A percentile compares a stretch with the other conserved stretches of the same genome.
Evolutionary conservation across 306 rosid species (phyloP).

Genomic region (Cyclanthera cordifolia): DNA sequence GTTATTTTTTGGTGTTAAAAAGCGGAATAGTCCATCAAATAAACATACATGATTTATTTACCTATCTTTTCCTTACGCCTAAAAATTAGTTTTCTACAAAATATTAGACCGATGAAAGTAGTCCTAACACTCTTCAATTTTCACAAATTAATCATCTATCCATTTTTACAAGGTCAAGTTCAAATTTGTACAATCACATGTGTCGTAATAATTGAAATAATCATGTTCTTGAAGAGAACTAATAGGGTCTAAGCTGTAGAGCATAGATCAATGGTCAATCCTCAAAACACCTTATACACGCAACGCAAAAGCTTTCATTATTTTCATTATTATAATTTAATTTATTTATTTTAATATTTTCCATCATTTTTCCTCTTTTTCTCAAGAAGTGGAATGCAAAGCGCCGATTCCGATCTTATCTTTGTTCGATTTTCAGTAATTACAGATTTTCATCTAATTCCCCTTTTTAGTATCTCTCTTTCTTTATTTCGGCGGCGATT

Average conservation of each 20-base stretch:
- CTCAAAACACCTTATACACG: neutral
- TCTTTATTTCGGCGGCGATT: neutral
- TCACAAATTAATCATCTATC: too few species aligned
- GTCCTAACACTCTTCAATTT: too few species aligned
- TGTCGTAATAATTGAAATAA: neutral
- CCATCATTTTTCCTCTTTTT: neutral
- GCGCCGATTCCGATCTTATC: slow-evolving; percentile 14
- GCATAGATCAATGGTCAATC: neutral
- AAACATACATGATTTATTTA: too few species aligned
- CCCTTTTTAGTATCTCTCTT: neutral
- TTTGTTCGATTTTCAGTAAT: neutral
- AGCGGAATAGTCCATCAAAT: too few species aligned
- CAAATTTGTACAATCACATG: too few species aligned
- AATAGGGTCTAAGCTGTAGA: neutral
- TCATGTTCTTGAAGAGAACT: neutral
- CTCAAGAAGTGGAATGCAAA: neutral
- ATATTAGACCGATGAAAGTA: too few species aligned
- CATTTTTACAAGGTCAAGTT: too few species aligned
- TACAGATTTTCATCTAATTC: neutral
- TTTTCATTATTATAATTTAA: neutral
- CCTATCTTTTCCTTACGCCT: too few species aligned
- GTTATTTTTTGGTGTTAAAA: too few species aligned
- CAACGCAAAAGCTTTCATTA: neutral
- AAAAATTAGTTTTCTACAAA: too few species aligned
- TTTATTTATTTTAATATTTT: neutral